phyloP scores from a whole-genome alignment of 73 alveolate species.

The Paramecium pentaurelia region DNA sequence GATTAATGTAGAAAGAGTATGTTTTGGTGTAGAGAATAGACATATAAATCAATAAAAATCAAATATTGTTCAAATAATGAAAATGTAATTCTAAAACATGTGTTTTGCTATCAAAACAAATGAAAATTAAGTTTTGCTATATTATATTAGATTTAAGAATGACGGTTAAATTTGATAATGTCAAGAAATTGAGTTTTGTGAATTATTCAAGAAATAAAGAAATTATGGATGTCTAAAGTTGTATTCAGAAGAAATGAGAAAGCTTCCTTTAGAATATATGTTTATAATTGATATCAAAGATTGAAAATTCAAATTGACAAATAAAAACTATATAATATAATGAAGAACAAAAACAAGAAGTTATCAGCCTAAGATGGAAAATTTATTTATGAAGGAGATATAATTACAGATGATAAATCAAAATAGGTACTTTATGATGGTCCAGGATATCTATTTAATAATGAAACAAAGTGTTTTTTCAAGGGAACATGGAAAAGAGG shows the following conservation, averaged over 20 bases:
- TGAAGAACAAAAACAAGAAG: not conserved
- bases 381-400: not conserved
- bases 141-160: not conserved
- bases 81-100: not conserved
- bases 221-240: conserved; percentile 10
- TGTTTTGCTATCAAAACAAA: conserved; percentile 11
- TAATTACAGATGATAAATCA: not conserved
- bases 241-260: not conserved
- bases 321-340: not conserved
- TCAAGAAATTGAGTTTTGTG: not conserved
- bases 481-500: conserved; percentile 43
- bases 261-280: not conserved
- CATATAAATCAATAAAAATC: no score
- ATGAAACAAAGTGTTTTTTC: conserved; percentile 45
- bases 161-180: not conserved
- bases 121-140: not conserved
- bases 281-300: not conserved
- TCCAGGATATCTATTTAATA: conserved; percentile 24
- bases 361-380: not conserved
- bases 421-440: conserved; percentile 21
- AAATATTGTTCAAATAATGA: not conserved
- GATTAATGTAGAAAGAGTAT: not conserved
- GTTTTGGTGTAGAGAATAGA: no score
- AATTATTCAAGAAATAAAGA: not conserved
- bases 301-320: not conserved